phyloP scores from a whole-genome alignment of 208 protist genomes.

The Sergeia podlipaevii region DNA sequence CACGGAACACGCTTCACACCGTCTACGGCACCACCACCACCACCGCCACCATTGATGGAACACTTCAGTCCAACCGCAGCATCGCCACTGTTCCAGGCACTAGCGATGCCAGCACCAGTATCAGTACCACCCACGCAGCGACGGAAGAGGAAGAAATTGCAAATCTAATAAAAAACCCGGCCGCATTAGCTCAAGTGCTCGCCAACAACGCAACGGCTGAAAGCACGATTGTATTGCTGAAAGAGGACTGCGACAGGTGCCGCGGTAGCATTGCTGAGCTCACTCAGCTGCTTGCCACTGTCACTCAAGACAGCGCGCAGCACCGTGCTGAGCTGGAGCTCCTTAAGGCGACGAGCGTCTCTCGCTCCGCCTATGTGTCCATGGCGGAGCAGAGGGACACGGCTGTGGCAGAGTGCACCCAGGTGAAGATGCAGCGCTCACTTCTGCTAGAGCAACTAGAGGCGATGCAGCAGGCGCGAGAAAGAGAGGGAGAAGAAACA shows the following conservation, averaged over 20 bases:
- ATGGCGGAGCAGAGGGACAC: conserved; percentile 18
- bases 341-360: conserved; percentile 20
- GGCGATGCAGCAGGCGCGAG: conserved; percentile 1
- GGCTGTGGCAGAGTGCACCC: conserved; percentile 11
- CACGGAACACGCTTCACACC: too few species aligned
- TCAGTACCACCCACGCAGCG: neutral
- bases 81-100: neutral
- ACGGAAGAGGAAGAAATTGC: neutral
- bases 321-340: conserved; percentile 24
- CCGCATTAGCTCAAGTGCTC: conserved; percentile 3
- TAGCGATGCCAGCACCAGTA: neutral
- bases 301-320: conserved; percentile 28
- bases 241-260: conserved; percentile 1
- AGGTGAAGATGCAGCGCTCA: conserved; percentile 17
- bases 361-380: conserved; percentile 16
- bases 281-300: neutral
- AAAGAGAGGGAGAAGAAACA: neutral
- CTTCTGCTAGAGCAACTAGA: conserved; percentile 18
- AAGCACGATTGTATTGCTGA: neutral
- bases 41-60: too few species aligned
- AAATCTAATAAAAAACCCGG: neutral
- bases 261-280: neutral
- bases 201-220: conserved; percentile 4
- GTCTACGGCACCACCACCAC: too few species aligned
- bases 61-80: too few species aligned